These are phyloP conservation scores for Botrytis sinoallii DNA, from an alignment of 2,329 filamentous ascomycete genomes.

Conservation along the genomic window DNA sequence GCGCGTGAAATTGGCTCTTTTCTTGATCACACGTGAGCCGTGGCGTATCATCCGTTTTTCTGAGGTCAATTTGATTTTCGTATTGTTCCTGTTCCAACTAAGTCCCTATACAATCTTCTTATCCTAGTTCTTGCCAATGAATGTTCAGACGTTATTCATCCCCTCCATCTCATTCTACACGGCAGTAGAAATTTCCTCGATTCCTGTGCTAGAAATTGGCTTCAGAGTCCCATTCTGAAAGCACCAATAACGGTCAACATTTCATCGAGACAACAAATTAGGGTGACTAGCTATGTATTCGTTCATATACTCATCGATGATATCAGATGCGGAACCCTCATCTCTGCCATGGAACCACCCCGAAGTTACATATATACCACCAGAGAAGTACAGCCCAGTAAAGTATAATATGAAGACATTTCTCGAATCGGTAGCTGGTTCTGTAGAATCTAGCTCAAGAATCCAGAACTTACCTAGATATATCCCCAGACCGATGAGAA, in stretches of 20 bases:
- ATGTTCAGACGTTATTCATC: neutral
- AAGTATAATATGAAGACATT: neutral
- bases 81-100: neutral
- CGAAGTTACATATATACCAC: neutral
- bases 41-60: neutral
- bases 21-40: neutral
- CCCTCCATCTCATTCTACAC: neutral
- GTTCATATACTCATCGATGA: neutral
- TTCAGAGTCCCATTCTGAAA: neutral
- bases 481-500: neutral
- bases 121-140: accelerated
- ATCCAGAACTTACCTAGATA: neutral
- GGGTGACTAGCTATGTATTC: neutral
- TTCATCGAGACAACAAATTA: neutral
- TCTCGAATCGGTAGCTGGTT: neutral
- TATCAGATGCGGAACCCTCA: neutral
- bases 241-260: neutral
- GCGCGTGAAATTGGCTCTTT: neutral
- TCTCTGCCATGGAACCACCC: neutral
- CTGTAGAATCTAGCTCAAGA: neutral
- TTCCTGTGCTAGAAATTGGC: neutral
- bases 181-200: neutral
- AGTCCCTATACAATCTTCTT: neutral
- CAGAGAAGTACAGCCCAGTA: neutral
- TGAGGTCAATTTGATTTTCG: neutral